Conservation (phyloP, 768 basidiomycete genomes). For the Lactarius quietus region DNA sequence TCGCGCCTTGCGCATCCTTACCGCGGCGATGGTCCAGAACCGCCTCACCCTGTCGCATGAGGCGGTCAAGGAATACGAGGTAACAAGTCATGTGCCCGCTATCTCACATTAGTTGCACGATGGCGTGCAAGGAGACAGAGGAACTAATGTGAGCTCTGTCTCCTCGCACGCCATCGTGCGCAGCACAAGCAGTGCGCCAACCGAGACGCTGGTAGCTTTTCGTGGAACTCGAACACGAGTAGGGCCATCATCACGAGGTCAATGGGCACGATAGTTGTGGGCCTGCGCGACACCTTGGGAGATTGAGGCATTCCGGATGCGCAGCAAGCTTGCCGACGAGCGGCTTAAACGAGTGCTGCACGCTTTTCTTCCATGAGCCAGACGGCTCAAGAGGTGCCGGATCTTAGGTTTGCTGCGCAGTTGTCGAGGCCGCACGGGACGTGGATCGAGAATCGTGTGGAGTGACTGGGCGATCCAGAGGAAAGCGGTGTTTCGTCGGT, state of each 20-base stretch:
- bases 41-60: conserved; percentile 2
- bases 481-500: conserved; percentile 40
- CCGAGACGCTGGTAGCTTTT: conserved; percentile 5
- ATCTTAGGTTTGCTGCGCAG: conserved; percentile 39
- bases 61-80: conserved; percentile 5
- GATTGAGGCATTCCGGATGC: not conserved
- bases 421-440: conserved; percentile 34
- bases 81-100: conserved; percentile 17
- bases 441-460: conserved; percentile 44
- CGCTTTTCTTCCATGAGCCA: conserved; percentile 14
- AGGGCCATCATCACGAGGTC: conserved; percentile 22
- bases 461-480: conserved; percentile 54
- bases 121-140: too few relatives aligned
- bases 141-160: too few relatives aligned
- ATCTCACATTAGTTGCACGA: conserved; percentile 20
- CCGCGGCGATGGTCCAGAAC: not conserved
- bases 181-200: conserved; percentile 8
- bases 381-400: not conserved
- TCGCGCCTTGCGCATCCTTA: not conserved
- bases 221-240: conserved; percentile 19
- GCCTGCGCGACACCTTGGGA: conserved; percentile 14
- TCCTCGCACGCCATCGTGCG: conserved; percentile 16
- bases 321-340: conserved; percentile 16
- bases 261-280: conserved; percentile 20
- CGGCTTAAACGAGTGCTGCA: conserved; percentile 16